Evolutionary conservation across 208 protist species (phyloP), one percentile per base, ranked within the genome.

Genomic region (Herpetomonas samuelpessoai): DNA sequence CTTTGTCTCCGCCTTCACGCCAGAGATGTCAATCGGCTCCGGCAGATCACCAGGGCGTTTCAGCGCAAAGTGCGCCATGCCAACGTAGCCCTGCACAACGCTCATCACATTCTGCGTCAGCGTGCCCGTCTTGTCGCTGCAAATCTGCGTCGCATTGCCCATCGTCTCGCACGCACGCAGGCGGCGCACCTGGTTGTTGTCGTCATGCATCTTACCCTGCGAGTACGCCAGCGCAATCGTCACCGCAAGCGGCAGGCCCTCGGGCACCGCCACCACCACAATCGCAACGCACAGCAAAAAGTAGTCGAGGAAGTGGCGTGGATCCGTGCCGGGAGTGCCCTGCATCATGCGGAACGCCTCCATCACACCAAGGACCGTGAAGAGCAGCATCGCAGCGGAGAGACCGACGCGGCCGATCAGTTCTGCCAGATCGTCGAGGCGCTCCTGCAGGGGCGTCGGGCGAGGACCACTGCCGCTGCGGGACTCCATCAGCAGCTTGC

Each of bases 71-170:
- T 74, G 72, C 22, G 69, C 50, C 57, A 81, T 87, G 50, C 64
- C 86, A 56, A 93, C 45, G 55, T 79, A 91, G n/a, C 78, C 90
- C 61, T 89, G 65, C 41, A 96, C 91, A 9, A 99, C 96, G 52
- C 88, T 98, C 98, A 99, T 99, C 49, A 81, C 18, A 75, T 99
- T 99, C 68, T 92, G 81, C 19, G 98, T 99, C 31, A 99, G 89
- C 31, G 98, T 99, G 44, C 98, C 98, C 14, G 98, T 99, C 86
- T 99, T 99, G 78, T 98, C 97, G 3, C 95, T 97, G 88, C 98
- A 99, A 65, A 99, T 98, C 52, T 92, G 90, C 6, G 97, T 99
- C 7, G 93, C 97, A 29, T 85, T 83, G 54, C 97, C 97, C 98
- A 99, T 99, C 56, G 97, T 99, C 84, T 99, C 98, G 80, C 96